These are phyloP conservation scores for Penicillium brevicompactum DNA, from an alignment of 2,329 filamentous ascomycete genomes.

Conservation along the genomic window DNA sequence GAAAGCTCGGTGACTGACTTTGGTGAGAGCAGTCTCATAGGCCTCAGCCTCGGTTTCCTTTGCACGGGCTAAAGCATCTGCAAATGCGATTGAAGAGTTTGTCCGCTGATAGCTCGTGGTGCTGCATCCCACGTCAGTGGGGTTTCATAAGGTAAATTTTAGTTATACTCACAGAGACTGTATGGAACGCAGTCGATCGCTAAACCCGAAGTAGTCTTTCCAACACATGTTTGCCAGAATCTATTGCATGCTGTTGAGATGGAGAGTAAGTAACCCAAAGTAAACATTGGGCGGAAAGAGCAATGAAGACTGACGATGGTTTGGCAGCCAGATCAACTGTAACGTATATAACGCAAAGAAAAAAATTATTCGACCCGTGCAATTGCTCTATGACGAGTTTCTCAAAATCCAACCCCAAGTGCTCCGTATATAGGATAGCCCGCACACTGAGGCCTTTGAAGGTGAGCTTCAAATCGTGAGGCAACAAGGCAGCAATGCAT, in stretches of 20 bases:
- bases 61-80: conserved; percentile 59
- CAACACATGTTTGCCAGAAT: conserved; percentile 39
- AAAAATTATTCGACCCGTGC: too few relatives aligned
- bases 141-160: not conserved
- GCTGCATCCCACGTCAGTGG: conserved; percentile 37
- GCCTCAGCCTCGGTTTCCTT: conserved; percentile 62
- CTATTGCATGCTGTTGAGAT: not conserved
- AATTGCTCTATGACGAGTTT: too few relatives aligned
- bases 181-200: conserved; percentile 65
- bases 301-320: not conserved
- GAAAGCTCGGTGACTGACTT: conserved; percentile 28
- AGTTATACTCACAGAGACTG: conserved; percentile 58
- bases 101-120: conserved; percentile 52
- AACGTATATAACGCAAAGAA: too few relatives aligned
- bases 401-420: too few relatives aligned
- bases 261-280: not conserved
- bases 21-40: conserved; percentile 40
- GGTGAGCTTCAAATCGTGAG: conserved; percentile 41
- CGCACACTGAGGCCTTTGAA: conserved; percentile 26
- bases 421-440: not conserved
- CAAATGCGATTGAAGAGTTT: conserved; percentile 47
- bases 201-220: conserved; percentile 57
- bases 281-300: not conserved
- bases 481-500: not conserved
- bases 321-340: not conserved